These are phyloP conservation scores for Phytopythium sindhum DNA, from an alignment of 352 stramenopile genomes.

Conservation along the genomic window DNA sequence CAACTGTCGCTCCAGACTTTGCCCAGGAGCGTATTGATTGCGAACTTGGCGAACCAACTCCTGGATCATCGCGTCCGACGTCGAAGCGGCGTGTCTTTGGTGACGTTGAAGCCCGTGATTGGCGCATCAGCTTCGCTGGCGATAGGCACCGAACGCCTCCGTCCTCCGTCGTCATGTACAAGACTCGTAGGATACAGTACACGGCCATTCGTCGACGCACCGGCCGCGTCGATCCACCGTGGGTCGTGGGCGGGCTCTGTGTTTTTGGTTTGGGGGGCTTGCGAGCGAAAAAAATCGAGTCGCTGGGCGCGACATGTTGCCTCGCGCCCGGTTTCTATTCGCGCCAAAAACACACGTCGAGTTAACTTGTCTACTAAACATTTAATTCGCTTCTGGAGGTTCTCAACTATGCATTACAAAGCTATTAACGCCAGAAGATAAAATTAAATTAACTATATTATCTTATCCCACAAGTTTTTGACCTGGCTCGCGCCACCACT, in stretches of 20 bases:
- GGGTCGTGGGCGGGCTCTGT: not conserved
- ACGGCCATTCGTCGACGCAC: too few species aligned
- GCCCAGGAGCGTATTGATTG: not conserved
- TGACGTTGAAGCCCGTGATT: not conserved
- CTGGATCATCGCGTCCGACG: too few species aligned
- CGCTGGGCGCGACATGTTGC: conserved; percentile 5
- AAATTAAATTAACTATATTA: not conserved
- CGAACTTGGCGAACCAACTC: not conserved
- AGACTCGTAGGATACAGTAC: too few species aligned
- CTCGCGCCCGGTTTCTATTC: conserved; percentile 1
- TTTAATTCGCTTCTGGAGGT: not conserved
- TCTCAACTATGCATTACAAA: not conserved
- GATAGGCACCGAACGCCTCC: not conserved
- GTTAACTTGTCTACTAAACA: conserved; percentile 6
- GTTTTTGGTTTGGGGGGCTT: not conserved
- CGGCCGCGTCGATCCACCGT: too few species aligned
- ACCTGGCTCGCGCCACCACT: not conserved
- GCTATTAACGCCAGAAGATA: not conserved
- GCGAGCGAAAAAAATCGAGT: not conserved
- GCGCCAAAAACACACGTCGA: not conserved
- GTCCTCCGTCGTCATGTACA: too few species aligned
- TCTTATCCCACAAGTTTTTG: not conserved
- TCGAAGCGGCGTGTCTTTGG: not conserved
- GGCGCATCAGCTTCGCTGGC: not conserved
- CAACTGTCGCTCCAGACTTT: too few species aligned